phyloP scores from a whole-genome alignment of 2,329 filamentous ascomycete genomes.

The Penicillium freii region DNA sequence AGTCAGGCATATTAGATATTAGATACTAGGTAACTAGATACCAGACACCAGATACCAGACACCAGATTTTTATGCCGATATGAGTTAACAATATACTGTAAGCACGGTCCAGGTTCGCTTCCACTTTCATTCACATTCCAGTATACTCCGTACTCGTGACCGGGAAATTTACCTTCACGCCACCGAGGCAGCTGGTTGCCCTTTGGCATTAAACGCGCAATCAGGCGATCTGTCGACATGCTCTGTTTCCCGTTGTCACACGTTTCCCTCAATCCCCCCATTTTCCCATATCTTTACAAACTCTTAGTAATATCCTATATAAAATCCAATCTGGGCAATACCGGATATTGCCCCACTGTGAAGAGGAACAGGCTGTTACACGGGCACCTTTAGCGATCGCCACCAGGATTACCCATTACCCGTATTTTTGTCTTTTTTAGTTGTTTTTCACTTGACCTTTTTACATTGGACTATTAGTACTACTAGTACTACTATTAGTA shows the following conservation, averaged over 20 bases:
- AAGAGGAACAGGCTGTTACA: constrained; percentile 1
- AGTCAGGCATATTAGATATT: background rate
- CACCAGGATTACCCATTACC: constrained; percentile 34
- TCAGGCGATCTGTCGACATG: constrained; percentile 4
- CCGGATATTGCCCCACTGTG: constrained; percentile 19
- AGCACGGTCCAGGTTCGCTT: constrained; percentile 2
- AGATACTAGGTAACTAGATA: background rate
- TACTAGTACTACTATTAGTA: too few relatives aligned
- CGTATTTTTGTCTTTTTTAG: constrained; percentile 7
- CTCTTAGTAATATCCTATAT: background rate
- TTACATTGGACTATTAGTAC: background rate
- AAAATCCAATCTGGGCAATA: background rate
- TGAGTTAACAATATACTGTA: background rate
- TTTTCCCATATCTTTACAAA: background rate
- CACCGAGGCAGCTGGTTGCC: constrained; percentile 5
- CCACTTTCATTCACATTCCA: background rate
- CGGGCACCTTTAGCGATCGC: constrained; percentile 28
- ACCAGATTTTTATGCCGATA: background rate
- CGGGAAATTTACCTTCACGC: constrained; percentile 6
- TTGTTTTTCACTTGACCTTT: background rate
- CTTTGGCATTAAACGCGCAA: background rate
- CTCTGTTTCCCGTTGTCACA: background rate
- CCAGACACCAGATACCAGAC: background rate
- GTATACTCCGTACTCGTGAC: background rate
- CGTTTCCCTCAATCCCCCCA: background rate